These are phyloP conservation scores for Metschnikowia henanensis DNA, from an alignment of 805 yeast species.

Conservation along the genomic window DNA sequence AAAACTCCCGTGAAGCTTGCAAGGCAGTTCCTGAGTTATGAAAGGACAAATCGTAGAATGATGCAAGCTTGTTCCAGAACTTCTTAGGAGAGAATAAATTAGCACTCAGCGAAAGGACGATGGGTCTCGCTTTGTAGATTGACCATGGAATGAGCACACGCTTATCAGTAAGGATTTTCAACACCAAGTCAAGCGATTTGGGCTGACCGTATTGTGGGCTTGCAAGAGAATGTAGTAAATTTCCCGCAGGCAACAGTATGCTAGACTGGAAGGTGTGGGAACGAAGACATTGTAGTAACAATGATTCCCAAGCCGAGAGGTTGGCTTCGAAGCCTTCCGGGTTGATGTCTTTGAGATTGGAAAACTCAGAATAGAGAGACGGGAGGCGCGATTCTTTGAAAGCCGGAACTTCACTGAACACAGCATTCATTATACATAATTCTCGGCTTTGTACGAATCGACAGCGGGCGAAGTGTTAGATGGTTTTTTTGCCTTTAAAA, in stretches of 20 bases:
- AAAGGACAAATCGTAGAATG: constrained; percentile 1
- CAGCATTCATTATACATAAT: neutral
- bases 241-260: constrained; percentile 24
- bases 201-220: constrained; percentile 31
- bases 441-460: too few species aligned
- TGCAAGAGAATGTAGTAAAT: constrained; percentile 8
- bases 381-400: constrained; percentile 32
- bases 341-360: constrained; percentile 29
- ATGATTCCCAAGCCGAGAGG: constrained; percentile 36
- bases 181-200: constrained; percentile 22
- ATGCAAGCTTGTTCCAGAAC: constrained; percentile 5
- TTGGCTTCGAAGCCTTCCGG: constrained; percentile 46
- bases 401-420: constrained; percentile 13
- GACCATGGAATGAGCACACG: constrained; percentile 16
- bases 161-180: constrained; percentile 25
- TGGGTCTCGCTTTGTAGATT: constrained; percentile 8
- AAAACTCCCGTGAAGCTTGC: constrained; percentile 19
- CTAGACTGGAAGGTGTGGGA: constrained; percentile 14
- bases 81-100: constrained; percentile 15
- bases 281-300: constrained; percentile 19
- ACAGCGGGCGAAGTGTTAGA: too few species aligned
- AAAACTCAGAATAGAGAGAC: constrained; percentile 39
- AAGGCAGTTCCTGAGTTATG: constrained; percentile 1
- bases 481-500: too few species aligned
- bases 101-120: neutral